These are phyloP conservation scores for Rhodotorula sp. DNA, from an alignment of 1,284 basidiomycete genomes.

Conservation along the genomic window DNA sequence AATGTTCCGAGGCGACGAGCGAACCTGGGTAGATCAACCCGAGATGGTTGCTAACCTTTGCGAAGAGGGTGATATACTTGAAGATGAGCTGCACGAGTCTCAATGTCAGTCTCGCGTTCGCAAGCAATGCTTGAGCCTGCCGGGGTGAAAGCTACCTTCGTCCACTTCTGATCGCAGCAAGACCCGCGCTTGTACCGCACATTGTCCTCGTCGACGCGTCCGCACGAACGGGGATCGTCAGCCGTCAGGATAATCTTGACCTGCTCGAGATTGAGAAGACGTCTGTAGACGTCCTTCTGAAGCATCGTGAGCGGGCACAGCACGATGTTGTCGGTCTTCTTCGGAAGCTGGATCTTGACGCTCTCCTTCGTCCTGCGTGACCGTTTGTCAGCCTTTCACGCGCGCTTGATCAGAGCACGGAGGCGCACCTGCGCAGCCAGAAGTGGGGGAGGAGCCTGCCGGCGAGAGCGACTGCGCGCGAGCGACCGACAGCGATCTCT, in stretches of 20 bases:
- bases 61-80: slow-evolving; percentile 67
- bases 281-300: slow-evolving; percentile 69
- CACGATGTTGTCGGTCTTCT: slow-evolving; percentile 80
- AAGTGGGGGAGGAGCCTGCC: slow-evolving; percentile 68
- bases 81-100: slow-evolving; percentile 14
- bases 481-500: slow-evolving; percentile 59
- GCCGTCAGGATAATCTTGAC: slow-evolving; percentile 67
- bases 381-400: neutral
- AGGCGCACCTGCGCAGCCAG: slow-evolving; percentile 67
- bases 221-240: slow-evolving; percentile 70
- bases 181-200: slow-evolving; percentile 42
- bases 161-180: slow-evolving; percentile 45
- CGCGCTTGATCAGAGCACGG: neutral
- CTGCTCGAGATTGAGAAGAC: slow-evolving; percentile 61
- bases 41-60: slow-evolving; percentile 81
- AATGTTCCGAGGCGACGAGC: slow-evolving; percentile 7
- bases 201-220: slow-evolving; percentile 52
- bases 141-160: slow-evolving; percentile 11
- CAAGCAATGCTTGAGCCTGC: neutral
- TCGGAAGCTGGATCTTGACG: slow-evolving; percentile 60
- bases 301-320: slow-evolving; percentile 74
- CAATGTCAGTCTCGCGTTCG: too few species aligned
- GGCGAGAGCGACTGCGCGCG: slow-evolving; percentile 54
- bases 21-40: slow-evolving; percentile 73
- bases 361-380: slow-evolving; percentile 31